A percentile compares a stretch with the other conserved stretches of the same genome.
Evolutionary conservation across 2,329 filamentous ascomycete genomes (phyloP).

Genomic region (Fusarium nurragi): DNA sequence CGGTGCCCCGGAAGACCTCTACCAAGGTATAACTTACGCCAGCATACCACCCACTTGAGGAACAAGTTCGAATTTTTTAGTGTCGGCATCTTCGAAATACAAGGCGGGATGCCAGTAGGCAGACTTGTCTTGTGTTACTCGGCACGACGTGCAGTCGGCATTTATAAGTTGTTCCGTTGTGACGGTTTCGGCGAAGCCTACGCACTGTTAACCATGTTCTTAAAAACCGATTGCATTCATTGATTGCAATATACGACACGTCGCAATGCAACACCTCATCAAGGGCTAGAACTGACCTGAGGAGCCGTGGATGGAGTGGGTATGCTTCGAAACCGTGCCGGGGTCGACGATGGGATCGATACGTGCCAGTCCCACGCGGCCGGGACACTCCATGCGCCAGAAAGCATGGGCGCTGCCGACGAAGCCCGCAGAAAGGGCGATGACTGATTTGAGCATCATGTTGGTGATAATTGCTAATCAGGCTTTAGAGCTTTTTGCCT

Average conservation of each 20-base stretch:
- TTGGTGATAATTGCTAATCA: conserved; percentile 37
- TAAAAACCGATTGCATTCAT: accelerated
- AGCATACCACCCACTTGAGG: conserved; percentile 83
- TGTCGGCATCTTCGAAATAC: conserved; percentile 75
- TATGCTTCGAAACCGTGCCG: conserved; percentile 69
- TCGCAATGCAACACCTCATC: accelerated
- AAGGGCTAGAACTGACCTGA: conserved; percentile 66
- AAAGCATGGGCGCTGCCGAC: conserved; percentile 69
- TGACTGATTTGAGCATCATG: conserved; percentile 49
- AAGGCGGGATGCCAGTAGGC: conserved; percentile 85
- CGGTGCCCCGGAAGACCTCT: no score
- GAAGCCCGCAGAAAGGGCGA: conserved; percentile 48
- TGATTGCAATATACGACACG: no score
- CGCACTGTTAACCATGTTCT: conserved; percentile 28
- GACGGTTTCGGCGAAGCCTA: conserved; percentile 72
- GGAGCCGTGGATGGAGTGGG: conserved; percentile 80
- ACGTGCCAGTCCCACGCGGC: conserved; percentile 72
- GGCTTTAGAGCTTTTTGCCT: conserved; percentile 31
- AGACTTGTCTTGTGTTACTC: conserved; percentile 83
- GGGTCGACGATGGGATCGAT: conserved; percentile 80
- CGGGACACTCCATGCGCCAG: conserved; percentile 89
- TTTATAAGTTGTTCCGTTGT: conserved; percentile 65
- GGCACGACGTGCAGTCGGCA: conserved; percentile 82
- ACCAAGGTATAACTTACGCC: conserved; percentile 66
- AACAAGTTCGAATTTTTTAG: conserved; percentile 74